These are phyloP conservation scores for Aspergillus nanangensis DNA, from an alignment of 495 filamentous ascomycete species.

Conservation along the genomic window DNA sequence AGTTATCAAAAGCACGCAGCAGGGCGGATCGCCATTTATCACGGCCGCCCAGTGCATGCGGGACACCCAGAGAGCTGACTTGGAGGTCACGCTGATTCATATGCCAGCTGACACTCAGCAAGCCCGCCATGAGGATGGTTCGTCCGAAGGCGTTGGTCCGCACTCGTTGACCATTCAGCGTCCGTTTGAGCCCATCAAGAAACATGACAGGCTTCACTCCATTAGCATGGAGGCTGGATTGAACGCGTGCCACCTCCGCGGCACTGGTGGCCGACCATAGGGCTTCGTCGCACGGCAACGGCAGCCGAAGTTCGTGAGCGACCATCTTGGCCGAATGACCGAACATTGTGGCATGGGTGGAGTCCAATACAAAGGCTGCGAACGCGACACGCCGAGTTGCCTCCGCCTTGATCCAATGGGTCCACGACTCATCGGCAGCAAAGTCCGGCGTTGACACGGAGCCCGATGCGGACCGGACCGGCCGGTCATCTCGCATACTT, in stretches of 20 bases:
- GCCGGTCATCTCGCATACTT: conserved; percentile 63
- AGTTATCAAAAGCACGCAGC: conserved; percentile 87
- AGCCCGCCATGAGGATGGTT: conserved; percentile 91
- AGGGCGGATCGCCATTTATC: conserved; percentile 91
- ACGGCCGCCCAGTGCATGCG: conserved; percentile 77
- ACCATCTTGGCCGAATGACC: conserved; percentile 97
- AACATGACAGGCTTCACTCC: conserved; percentile 86
- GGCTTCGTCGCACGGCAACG: conserved; percentile 89
- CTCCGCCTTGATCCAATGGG: conserved; percentile 94
- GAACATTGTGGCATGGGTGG: conserved; percentile 97
- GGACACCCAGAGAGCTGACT: conserved; percentile 77
- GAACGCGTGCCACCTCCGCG: conserved; percentile 81
- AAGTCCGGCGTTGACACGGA: conserved; percentile 57
- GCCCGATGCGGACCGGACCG: conserved; percentile 43
- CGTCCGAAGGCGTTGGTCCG: conserved; percentile 92
- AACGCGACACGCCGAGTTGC: conserved; percentile 87
- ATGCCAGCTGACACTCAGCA: conserved; percentile 94
- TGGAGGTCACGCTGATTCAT: conserved; percentile 97
- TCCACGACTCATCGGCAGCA: conserved; percentile 88
- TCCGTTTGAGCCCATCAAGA: conserved; percentile 86
- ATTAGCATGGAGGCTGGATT: conserved; percentile 74
- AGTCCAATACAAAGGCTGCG: conserved; percentile 92
- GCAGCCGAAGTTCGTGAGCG: conserved; percentile 89
- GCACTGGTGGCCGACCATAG: conserved; percentile 91
- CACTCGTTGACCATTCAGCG: conserved; percentile 80